Conservation (phyloP, 495 filamentous ascomycete genomes). For the Tuber umbilicatum region DNA sequence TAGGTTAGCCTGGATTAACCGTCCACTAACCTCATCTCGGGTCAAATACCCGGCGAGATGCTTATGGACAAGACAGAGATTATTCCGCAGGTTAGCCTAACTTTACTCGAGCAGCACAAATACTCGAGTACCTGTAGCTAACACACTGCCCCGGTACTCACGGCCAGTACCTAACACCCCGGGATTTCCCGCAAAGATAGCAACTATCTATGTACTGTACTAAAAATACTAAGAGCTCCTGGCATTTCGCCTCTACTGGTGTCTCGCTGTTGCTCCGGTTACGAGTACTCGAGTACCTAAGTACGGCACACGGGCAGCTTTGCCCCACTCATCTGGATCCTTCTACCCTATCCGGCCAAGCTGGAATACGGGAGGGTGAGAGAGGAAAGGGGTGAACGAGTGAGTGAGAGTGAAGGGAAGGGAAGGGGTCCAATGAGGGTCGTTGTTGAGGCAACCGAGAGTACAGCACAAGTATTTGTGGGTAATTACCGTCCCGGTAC, state of each 20-base stretch:
- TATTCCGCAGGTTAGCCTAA: no score
- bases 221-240: neutral
- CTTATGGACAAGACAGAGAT: neutral
- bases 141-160: no score
- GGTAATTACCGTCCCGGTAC: neutral
- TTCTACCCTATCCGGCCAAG: neutral
- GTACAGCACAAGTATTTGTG: neutral
- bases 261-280: neutral
- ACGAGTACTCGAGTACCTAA: neutral
- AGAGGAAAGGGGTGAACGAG: neutral
- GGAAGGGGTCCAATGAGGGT: neutral
- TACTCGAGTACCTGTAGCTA: no score
- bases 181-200: neutral
- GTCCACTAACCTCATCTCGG: no score
- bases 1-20: no score
- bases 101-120: no score
- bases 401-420: neutral
- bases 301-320: neutral
- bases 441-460: neutral
- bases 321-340: neutral
- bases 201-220: neutral
- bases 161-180: no score
- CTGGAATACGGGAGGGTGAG: neutral
- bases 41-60: no score
- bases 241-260: neutral